These are phyloP conservation scores for Colletotrichum destructivum DNA, from an alignment of 2,329 filamentous ascomycete genomes.

Conservation along the genomic window DNA sequence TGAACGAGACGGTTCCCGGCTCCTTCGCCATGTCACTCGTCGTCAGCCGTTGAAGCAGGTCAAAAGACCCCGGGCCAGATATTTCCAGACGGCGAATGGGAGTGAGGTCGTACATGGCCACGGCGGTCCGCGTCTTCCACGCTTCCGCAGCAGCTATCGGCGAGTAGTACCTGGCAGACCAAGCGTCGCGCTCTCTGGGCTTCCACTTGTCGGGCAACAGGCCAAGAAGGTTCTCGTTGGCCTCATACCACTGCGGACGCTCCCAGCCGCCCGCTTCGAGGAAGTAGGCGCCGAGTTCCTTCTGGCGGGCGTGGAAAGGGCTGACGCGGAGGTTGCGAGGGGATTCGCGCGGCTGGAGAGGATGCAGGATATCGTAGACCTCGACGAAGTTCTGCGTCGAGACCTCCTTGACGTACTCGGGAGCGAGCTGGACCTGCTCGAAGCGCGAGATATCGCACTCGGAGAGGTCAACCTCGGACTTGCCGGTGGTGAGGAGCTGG, in stretches of 20 bases:
- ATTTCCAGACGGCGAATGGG: conserved; percentile 72
- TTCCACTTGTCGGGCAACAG: conserved; percentile 68
- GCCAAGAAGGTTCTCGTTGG: conserved; percentile 66
- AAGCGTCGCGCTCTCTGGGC: conserved; percentile 69
- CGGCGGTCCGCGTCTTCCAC: conserved; percentile 75
- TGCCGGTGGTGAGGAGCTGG: conserved; percentile 70
- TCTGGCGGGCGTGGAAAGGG: conserved; percentile 70
- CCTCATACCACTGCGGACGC: conserved; percentile 74
- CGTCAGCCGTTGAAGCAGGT: conserved; percentile 68
- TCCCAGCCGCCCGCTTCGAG: conserved; percentile 75
- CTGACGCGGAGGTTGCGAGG: conserved; percentile 72
- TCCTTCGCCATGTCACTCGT: conserved; percentile 64
- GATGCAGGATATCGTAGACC: conserved; percentile 76
- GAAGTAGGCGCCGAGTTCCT: conserved; percentile 71
- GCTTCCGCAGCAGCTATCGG: conserved; percentile 73
- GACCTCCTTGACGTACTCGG: conserved; percentile 70
- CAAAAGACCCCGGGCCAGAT: conserved; percentile 68
- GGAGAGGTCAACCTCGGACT: conserved; percentile 68
- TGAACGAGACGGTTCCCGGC: conserved; percentile 68
- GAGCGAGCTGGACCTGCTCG: conserved; percentile 72
- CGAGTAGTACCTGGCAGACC: conserved; percentile 71
- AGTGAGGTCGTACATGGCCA: conserved; percentile 75
- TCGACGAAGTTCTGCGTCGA: conserved; percentile 74
- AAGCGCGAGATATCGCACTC: conserved; percentile 74
- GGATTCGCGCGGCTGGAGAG: conserved; percentile 69